Evolutionary conservation across 192 early-diverging fungal species (phyloP).

Genomic region (Mortierella antarctica): DNA sequence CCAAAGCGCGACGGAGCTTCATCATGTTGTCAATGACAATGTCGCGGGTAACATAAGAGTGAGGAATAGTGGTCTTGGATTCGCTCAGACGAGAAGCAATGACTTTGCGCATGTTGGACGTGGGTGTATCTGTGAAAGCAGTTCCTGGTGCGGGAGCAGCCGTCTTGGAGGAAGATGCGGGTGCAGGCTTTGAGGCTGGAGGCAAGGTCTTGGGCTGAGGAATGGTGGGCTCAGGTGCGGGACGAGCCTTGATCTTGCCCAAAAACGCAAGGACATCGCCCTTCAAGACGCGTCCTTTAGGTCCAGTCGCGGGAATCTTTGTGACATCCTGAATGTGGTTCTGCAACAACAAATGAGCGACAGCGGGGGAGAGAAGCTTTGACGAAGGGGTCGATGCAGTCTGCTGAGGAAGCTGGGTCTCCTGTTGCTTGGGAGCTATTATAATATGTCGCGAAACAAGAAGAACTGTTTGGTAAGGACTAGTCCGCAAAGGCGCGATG

Average conservation of each 20-base stretch:
- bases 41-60: constrained; percentile 70
- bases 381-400: constrained; percentile 47
- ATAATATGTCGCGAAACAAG: background rate
- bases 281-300: constrained; percentile 77
- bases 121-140: constrained; percentile 65
- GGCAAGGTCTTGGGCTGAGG: constrained; percentile 56
- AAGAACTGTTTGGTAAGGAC: too few species aligned
- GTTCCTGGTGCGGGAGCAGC: constrained; percentile 16
- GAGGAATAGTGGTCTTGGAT: constrained; percentile 68
- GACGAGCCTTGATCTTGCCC: constrained; percentile 63
- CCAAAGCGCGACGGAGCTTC: constrained; percentile 53
- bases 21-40: constrained; percentile 62
- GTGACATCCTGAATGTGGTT: constrained; percentile 65
- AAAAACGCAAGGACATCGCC: constrained; percentile 79
- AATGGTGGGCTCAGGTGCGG: constrained; percentile 59
- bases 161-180: constrained; percentile 17
- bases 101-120: constrained; percentile 72
- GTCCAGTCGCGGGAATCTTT: constrained; percentile 67
- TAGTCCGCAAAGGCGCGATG: too few species aligned
- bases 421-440: constrained; percentile 55
- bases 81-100: constrained; percentile 68
- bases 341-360: constrained; percentile 58
- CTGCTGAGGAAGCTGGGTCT: constrained; percentile 17
- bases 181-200: constrained; percentile 24
- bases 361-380: constrained; percentile 64